A percentile compares a stretch with the other conserved stretches of the same genome.
Evolutionary conservation across 2,329 filamentous ascomycete genomes (phyloP).

Genomic region (Xylaria sp.): DNA sequence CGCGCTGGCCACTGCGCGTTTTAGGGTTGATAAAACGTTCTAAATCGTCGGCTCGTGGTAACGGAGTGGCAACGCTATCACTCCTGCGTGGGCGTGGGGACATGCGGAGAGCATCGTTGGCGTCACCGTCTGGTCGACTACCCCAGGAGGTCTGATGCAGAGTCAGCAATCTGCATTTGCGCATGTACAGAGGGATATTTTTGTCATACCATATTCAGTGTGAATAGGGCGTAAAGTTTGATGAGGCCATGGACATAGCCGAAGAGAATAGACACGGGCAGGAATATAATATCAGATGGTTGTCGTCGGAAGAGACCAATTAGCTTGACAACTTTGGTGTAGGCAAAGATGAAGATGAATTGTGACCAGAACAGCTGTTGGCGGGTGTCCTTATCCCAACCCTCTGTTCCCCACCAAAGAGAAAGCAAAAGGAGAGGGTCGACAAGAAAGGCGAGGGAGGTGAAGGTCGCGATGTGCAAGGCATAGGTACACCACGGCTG

Average conservation of each 20-base stretch:
- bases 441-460: slow-evolving; percentile 82
- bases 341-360: slow-evolving; percentile 77
- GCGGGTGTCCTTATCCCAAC: slow-evolving; percentile 66
- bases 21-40: slow-evolving; percentile 39
- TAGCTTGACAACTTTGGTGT: slow-evolving; percentile 92
- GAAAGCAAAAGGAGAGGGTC: slow-evolving; percentile 78
- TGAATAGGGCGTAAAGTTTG: slow-evolving; percentile 88
- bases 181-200: not conserved
- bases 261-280: slow-evolving; percentile 88
- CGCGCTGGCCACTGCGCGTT: slow-evolving; percentile 29
- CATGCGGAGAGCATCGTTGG: slow-evolving; percentile 79
- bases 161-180: slow-evolving; percentile 36
- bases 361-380: slow-evolving; percentile 68
- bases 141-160: slow-evolving; percentile 86
- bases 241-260: slow-evolving; percentile 93
- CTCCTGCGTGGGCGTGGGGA: slow-evolving; percentile 56
- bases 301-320: slow-evolving; percentile 86
- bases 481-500: slow-evolving; percentile 96
- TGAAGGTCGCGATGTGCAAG: slow-evolving; percentile 90
- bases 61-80: slow-evolving; percentile 51
- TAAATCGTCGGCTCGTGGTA: slow-evolving; percentile 47
- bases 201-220: slow-evolving; percentile 78
- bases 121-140: slow-evolving; percentile 89
- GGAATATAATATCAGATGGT: slow-evolving; percentile 80
- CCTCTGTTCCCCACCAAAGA: slow-evolving; percentile 73